Conservation (phyloP, 345 rosid genomes). For the Aquilaria yunnanensis region DNA sequence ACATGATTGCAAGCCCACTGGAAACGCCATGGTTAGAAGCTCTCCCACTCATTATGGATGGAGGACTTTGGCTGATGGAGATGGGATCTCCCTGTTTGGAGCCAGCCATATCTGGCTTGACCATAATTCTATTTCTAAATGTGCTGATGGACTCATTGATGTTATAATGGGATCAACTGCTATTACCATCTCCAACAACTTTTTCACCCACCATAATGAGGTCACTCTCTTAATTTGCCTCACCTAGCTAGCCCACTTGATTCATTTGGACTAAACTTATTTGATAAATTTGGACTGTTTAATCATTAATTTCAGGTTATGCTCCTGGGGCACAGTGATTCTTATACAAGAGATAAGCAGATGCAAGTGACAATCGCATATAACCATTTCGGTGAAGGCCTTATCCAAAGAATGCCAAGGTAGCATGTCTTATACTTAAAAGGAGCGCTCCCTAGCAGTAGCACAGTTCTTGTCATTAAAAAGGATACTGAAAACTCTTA, state of each 20-base stretch:
- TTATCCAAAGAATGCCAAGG: slow-evolving; percentile 96
- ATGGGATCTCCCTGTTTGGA: slow-evolving; percentile 58
- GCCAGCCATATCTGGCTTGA: slow-evolving; percentile 81
- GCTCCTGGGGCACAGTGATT: slow-evolving; percentile 85
- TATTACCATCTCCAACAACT: slow-evolving; percentile 53
- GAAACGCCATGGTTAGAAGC: slow-evolving; percentile 73
- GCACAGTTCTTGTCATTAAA: too few relatives aligned
- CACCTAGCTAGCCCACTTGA: too few relatives aligned
- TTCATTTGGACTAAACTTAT: background rate
- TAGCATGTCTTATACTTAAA: background rate
- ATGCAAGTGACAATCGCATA: slow-evolving; percentile 92
- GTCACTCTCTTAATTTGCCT: slow-evolving; percentile 12
- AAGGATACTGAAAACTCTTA: too few relatives aligned
- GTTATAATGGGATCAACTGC: slow-evolving; percentile 61
- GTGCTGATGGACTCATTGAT: slow-evolving; percentile 73
- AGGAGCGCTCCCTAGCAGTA: too few relatives aligned
- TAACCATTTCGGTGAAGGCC: slow-evolving; percentile 93
- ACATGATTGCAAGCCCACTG: slow-evolving; percentile 58
- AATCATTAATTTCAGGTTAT: slow-evolving; percentile 44
- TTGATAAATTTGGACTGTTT: background rate
- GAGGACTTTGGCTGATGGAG: slow-evolving; percentile 73
- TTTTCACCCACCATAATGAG: slow-evolving; percentile 67
- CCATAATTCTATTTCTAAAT: slow-evolving; percentile 68
- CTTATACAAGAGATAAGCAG: slow-evolving; percentile 68
- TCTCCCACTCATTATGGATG: slow-evolving; percentile 67